Base-by-base conservation (phyloP, 495 filamentous ascomycete genomes). In the Corynascus novoguineensis region DNA sequence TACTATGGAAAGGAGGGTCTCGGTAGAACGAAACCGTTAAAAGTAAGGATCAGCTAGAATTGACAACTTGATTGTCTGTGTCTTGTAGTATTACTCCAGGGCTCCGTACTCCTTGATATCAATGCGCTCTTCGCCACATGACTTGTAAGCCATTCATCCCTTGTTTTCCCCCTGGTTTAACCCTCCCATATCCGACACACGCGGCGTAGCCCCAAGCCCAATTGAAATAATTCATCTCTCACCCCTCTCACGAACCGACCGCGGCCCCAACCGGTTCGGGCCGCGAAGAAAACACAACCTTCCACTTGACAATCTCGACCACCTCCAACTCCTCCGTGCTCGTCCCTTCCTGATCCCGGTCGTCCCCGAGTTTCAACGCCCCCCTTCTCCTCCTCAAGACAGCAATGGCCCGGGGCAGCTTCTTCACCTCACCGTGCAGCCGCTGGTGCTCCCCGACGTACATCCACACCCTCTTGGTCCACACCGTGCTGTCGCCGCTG, bases 1-100 rank as follows among this genome's bases (percentile, higher is more conserved):
- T 98, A 93, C 60, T 98, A 98, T 76, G 89, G 84, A 0, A 93
- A 87, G 69, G 90, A 96, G 12, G 93, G 93, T 0, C 70, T 98
- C 34, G 93, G 93, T 14, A 82, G 95, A 66, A 89, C 86, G 24
- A 88, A 73, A 68, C 78, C 78, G 8, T 57, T 37, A 29, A n/a
- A n/a, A 21, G 24, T 28, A 17, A n/a, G 25, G 25, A 3, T 14
- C 10, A 42, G 35, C 14, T 51, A 38, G 32, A 51, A 28, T 27
- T n/a, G 22, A 27, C 22, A 19, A 2, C 14, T 27, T 5, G 17
- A 49, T 7, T 8, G 15, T 8, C 17, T 17, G 21, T 9, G n/a
- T 7, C 1, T 17, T 41, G 37, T 41, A n/a, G n/a, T n/a, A n/a
- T n/a, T n/a, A n/a, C n/a, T n/a, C n/a, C n/a, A n/a, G n/a, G n/a